Evolutionary conservation across 805 yeast genomes (phyloP).

Genomic region (Wickerhamomyces mucosus): DNA sequence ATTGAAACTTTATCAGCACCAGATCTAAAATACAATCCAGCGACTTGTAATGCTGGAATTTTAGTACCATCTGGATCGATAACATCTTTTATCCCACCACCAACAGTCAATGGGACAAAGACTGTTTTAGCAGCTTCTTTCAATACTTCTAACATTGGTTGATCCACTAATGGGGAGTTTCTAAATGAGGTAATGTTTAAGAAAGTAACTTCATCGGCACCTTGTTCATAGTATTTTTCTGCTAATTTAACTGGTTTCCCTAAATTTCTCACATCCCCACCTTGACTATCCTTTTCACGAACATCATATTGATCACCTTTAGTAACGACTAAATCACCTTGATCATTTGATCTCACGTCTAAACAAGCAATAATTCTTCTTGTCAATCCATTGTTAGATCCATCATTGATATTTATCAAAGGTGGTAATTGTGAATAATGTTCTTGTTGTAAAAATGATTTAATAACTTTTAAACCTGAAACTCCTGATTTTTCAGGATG

Average conservation of each 20-base stretch:
- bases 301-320: conserved; percentile 99
- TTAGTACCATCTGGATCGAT: conserved; percentile 74
- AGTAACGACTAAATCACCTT: conserved; percentile 93
- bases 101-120: conserved; percentile 95
- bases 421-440: conserved; percentile 12
- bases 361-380: conserved; percentile 92
- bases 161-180: conserved; percentile 84
- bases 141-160: conserved; percentile 92
- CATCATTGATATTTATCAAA: conserved; percentile 21
- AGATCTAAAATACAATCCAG: conserved; percentile 82
- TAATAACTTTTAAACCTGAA: conserved; percentile 76
- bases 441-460: conserved; percentile 49
- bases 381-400: conserved; percentile 57
- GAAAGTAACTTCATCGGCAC: conserved; percentile 96
- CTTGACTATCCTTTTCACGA: conserved; percentile 56
- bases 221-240: conserved; percentile 80
- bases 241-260: conserved; percentile 98
- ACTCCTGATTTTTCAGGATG: conserved; percentile 98
- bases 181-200: conserved; percentile 93
- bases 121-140: conserved; percentile 76
- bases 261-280: conserved; percentile 69
- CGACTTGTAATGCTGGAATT: conserved; percentile 84
- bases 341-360: conserved; percentile 93
- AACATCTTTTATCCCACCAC: conserved; percentile 94
- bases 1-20: conserved; percentile 98